Evolutionary conservation across 1,139 yeast genomes (phyloP), one percentile per base, ranked within the genome.

Genomic region (Candida neerlandica): DNA sequence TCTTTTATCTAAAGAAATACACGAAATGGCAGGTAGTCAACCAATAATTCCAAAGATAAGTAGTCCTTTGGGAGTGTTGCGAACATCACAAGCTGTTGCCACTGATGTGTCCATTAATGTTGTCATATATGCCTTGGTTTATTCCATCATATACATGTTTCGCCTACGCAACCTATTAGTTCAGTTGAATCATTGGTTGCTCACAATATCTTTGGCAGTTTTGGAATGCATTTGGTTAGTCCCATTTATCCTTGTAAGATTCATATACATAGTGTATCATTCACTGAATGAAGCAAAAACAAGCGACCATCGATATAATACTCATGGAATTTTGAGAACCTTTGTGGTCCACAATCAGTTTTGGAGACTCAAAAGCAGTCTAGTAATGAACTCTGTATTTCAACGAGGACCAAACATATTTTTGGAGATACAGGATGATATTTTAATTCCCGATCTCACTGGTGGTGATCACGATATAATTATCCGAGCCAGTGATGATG

Each of bases 341-440:
- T 44, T 21, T 40, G 48, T 52, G 4, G 37, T 53, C 5, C 55
- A 53, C 42, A 42, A 40, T n/a, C 32, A 40, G 5, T 53, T 43
- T 43, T 53, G 55, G 55, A 21, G 43, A 40, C 26, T 32, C 35
- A 39, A 44, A 27, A 47, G 27, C n/a, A 45, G 45, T 10, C 11
- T 52, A 32, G 47, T 46, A 29, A 45, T 51, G 51, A 43, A 43
- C 38, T 50, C 52, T 4, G 43, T 51, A n/a, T 47, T 49, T 23
- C 51, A 49, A 44, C 11, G 45, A n/a, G 55, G 54, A 3, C 47
- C 51, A 2, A 47, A 47, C 38, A 37, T 51, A 6, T 51, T 51
- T 27, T 44, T 51, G 37, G 51, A 52, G 15, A 21, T 49, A n/a
- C 45, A 35, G 19, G 45, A 43, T 43, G 41, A 43, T 35, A 34